These are phyloP conservation scores for Buxus sempervirens DNA, from an alignment of 164 flowering plant species.

Conservation along the genomic window DNA sequence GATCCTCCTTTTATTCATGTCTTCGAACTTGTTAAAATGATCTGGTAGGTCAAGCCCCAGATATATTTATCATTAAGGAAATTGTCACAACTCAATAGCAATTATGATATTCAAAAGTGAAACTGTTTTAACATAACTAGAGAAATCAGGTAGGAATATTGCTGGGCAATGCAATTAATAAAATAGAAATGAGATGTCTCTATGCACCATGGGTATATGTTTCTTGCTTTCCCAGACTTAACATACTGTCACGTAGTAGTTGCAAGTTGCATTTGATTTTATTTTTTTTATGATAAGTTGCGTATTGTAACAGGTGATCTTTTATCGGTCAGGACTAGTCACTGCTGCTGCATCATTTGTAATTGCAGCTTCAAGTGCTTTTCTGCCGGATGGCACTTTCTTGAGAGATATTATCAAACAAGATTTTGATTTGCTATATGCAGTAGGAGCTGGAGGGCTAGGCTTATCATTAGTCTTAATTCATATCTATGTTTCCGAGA, in stretches of 20 bases:
- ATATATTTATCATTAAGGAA: no score
- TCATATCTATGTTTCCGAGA: conserved; percentile 91
- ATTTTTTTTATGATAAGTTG: background rate
- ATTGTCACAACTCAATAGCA: no score
- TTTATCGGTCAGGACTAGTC: conserved; percentile 82
- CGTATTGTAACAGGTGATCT: conserved; percentile 52
- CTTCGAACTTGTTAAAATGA: no score
- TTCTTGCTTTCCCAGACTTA: background rate
- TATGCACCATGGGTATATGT: background rate
- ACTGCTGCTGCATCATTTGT: conserved; percentile 80
- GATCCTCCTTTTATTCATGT: no score
- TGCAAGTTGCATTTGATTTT: background rate
- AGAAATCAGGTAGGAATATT: no score
- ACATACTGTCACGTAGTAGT: background rate
- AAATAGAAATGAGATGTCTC: no score
- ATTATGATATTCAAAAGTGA: no score
- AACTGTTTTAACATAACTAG: no score
- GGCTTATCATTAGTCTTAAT: conserved; percentile 79
- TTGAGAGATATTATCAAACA: conserved; percentile 34
- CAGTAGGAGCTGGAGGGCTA: conserved; percentile 68
- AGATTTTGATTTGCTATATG: conserved; percentile 49
- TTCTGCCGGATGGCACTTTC: conserved; percentile 40
- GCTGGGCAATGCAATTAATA: no score
- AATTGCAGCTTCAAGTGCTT: conserved; percentile 62
- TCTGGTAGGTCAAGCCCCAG: no score